Evolutionary conservation across 768 basidiomycete species (phyloP).

Genomic region (Arthromyces matolae): DNA sequence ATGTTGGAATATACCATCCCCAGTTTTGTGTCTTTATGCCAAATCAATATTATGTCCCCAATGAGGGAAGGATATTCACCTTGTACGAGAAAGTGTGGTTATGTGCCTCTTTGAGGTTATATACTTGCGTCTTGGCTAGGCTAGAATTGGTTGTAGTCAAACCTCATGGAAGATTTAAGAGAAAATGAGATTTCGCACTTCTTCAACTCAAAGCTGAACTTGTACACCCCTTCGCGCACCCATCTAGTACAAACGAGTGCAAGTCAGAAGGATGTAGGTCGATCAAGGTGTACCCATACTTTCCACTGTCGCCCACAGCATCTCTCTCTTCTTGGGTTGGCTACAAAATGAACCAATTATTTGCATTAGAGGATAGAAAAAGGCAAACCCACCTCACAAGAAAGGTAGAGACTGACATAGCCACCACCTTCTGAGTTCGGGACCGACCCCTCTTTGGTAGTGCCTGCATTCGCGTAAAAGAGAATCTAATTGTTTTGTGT

Average conservation of each 20-base stretch:
- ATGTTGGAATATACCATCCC: conserved; percentile 86
- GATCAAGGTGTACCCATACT: conserved; percentile 28
- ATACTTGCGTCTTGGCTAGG: conserved; percentile 43
- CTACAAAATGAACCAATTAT: conserved; percentile 29
- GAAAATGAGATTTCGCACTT: conserved; percentile 38
- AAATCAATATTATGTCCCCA: background rate
- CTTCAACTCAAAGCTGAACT: conserved; percentile 79
- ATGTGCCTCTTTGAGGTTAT: conserved; percentile 72
- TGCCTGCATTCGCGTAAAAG: conserved; percentile 82
- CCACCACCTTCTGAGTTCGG: conserved; percentile 28
- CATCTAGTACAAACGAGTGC: conserved; percentile 44
- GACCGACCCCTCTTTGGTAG: conserved; percentile 44
- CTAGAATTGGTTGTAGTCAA: conserved; percentile 17
- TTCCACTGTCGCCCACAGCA: conserved; percentile 49
- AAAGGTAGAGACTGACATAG: conserved; percentile 74
- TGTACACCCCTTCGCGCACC: conserved; percentile 82
- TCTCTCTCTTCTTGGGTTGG: conserved; percentile 78
- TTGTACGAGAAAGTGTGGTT: conserved; percentile 81
- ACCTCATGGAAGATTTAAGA: conserved; percentile 20
- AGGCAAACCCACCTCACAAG: conserved; percentile 58
- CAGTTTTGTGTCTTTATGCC: conserved; percentile 70
- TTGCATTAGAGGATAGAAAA: background rate
- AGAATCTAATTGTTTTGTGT: conserved; percentile 48
- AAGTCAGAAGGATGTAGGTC: background rate
- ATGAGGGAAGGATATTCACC: conserved; percentile 14